Evolutionary conservation across 2,329 filamentous ascomycete species (phyloP), one percentile per base, ranked within the genome.

Genomic region (Paecilomyces sp.): DNA sequence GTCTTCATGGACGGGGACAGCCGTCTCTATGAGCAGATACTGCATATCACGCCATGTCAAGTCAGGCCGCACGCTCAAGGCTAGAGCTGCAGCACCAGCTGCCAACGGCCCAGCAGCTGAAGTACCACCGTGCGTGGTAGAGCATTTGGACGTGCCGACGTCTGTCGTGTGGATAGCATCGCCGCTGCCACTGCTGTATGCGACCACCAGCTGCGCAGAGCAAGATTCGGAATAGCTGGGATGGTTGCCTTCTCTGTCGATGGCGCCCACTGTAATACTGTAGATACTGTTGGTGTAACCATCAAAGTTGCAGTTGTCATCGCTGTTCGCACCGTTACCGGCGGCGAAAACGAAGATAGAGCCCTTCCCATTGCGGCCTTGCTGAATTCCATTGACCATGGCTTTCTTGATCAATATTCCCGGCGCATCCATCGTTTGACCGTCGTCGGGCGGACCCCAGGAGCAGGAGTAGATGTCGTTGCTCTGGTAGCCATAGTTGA

Each of bases 221-320:
- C 94, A 99, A 63, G 91, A 88, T 75, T 99, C 94, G 0, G 93
- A 97, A 75, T 99, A 99, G 74, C 93, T 94, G 0, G 94, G 92
- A 71, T 97, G 93, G n/a, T 84, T 76, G 47, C 93, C 92, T 65
- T 89, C 86, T 61, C 91, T 84, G 72, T 97, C 92, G 63, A 99
- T 88, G 34, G 93, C 93, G 41, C 94, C 94, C 18, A 99, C 92
- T 0, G 92, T 96, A 67, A 99, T 94, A 73, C 92, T 97, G 81
- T 97, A 99, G 68, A 99, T 99, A 72, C 92, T 97, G 80, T 99
- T 99, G 61, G 94, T 99, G 77, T 99, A 99, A 47, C 94, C 94
- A 71, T 99, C 94, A 73, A 99, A 99, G 74, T 99, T 99, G 83
- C 94, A 99, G 76, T 99, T 97, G 74, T 99, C 94, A 54, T 90